Evolutionary conservation across 2,329 filamentous ascomycete species (phyloP), one percentile per base, ranked within the genome.

Genomic region (Talaromyces sp.): DNA sequence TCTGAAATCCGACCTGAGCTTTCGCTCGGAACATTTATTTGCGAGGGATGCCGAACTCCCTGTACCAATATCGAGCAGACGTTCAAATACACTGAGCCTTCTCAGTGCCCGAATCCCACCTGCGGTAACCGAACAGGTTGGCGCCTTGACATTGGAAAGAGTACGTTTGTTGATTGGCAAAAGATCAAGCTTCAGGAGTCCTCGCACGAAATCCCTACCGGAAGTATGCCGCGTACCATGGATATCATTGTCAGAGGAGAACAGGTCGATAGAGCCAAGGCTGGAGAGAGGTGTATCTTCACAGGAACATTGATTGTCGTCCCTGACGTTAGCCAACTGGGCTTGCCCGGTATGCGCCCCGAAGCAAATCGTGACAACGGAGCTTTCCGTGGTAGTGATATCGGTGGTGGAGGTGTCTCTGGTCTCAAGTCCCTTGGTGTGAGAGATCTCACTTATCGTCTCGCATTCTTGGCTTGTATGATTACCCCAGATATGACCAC

Each of bases 141-240:
- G 95, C 89, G 93, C 69, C 81, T 99, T n/a, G 94, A 99, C 72
- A 97, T 99, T 73, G 86, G 92, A 50, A 94, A 96, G 77, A 97
- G 93, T 77, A 98, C 93, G 0, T 99, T 99, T 75, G 91, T 99
- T 67, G 95, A 99, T 80, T 99, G 95, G 95, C 95, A 99, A 76
- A 98, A 98, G 77, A 93, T 98, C 27, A 91, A 96, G 68, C 92
- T 98, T 67, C 95, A 99, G 79, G 95, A 99, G 79, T 99, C 98
- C 81, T 97, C 93, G 70, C 94, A 94, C 3, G 95, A 99, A 76
- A 99, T 99, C 43, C 95, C 95, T 0, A 99, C 95, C 0, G 95
- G 95, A 63, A 97, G 93, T 80, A 99, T 99, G 95, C 95, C 95
- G 27, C 87, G 95, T 66, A 99, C 95, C 2, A 95, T 99, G 87